phyloP scores from a whole-genome alignment of 371 early-diverging fungal species.

The Syncephalastrum racemosum region DNA sequence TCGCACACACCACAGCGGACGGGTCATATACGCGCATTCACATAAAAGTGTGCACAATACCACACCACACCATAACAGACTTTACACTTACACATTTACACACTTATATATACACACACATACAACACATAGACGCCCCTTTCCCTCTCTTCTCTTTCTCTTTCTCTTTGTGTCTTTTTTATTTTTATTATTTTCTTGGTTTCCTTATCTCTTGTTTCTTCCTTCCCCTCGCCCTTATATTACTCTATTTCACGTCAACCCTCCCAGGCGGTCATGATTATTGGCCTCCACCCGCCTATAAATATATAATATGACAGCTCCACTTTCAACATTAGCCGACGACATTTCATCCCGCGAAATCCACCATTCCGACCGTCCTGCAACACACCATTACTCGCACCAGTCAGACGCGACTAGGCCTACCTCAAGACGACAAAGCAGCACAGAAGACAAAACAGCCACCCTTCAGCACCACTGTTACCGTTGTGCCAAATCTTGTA shows the following conservation, averaged over 20 bases:
- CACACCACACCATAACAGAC: no score
- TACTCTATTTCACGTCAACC: not conserved
- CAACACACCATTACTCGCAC: conserved; percentile 2
- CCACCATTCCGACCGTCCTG: no score
- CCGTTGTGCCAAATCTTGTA: conserved; percentile 10
- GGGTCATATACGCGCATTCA: no score
- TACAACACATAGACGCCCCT: not conserved
- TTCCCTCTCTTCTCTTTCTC: conserved; percentile 1
- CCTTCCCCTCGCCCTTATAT: conserved; percentile 1
- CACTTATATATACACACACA: no score
- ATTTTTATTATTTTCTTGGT: not conserved
- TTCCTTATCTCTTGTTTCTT: not conserved
- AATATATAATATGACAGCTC: conserved; percentile 1
- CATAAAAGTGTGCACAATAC: no score
- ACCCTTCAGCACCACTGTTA: conserved; percentile 13
- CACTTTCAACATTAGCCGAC: not conserved
- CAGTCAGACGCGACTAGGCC: not conserved
- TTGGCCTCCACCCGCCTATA: not conserved
- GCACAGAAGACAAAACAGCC: conserved; percentile 2
- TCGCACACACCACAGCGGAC: no score
- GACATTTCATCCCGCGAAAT: no score
- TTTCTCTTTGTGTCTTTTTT: conserved; percentile 7
- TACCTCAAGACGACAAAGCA: conserved; percentile 6
- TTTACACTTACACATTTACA: no score
- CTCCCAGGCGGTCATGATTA: not conserved